phyloP scores from a whole-genome alignment of 2,329 filamentous ascomycete genomes.

The Albophoma yamanashiensis region DNA sequence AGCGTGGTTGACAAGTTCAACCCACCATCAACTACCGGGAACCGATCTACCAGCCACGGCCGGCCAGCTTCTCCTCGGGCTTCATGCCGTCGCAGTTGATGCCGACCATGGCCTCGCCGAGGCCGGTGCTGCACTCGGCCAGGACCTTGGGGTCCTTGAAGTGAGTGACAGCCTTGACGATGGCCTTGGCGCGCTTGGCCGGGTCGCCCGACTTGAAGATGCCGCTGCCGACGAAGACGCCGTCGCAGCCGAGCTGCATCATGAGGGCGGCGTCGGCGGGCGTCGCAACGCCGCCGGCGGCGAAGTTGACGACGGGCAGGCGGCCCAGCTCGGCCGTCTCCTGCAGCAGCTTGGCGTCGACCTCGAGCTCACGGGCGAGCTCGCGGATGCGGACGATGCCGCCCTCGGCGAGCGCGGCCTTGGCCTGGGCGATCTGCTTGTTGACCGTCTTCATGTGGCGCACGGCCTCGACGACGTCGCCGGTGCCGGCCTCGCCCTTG shows the following conservation, averaged over 20 bases:
- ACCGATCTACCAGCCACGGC: slow-evolving; percentile 69
- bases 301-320: slow-evolving; percentile 94
- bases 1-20: neutral
- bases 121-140: slow-evolving; percentile 74
- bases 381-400: slow-evolving; percentile 48
- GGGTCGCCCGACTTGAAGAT: slow-evolving; percentile 97
- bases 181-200: slow-evolving; percentile 80
- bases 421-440: slow-evolving; percentile 68
- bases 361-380: slow-evolving; percentile 71
- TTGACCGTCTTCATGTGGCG: slow-evolving; percentile 91
- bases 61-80: slow-evolving; percentile 71
- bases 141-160: slow-evolving; percentile 77
- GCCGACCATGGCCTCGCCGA: slow-evolving; percentile 98
- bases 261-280: slow-evolving; percentile 90
- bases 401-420: slow-evolving; percentile 54
- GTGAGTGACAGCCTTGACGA: slow-evolving; percentile 89
- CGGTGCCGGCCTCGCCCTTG: slow-evolving; percentile 95
- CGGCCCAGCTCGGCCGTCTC: slow-evolving; percentile 81
- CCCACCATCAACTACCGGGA: neutral
- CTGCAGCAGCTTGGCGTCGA: slow-evolving; percentile 67
- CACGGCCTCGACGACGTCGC: slow-evolving; percentile 93
- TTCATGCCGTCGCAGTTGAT: slow-evolving; percentile 76
- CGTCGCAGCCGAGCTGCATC: slow-evolving; percentile 98
- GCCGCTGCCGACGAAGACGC: slow-evolving; percentile 91
- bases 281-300: slow-evolving; percentile 97